Base-by-base conservation (phyloP, 495 filamentous ascomycete species). In the Aspergillus baeticus region DNA sequence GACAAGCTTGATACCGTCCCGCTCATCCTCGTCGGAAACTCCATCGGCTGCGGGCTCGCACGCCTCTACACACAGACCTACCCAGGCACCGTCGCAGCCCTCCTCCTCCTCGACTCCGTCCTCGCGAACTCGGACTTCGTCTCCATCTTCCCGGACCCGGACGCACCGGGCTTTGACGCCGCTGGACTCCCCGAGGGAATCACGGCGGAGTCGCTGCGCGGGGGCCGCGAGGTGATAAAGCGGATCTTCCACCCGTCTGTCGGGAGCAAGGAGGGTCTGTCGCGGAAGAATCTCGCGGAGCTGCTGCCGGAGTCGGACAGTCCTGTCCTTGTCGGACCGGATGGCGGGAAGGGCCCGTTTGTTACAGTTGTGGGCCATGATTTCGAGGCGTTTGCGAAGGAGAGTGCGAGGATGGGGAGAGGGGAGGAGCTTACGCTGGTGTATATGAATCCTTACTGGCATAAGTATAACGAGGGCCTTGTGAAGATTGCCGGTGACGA, bases 341-440 rank as follows among this genome's bases (percentile, higher is more conserved):
- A 51, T 0, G 75, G n/a, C n/a, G n/a, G 69, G 0, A 62, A 51
- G 17, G 64, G 69, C 0, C 80, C 82, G 4, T 72, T 64, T 47
- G 55, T 86, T 42, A 81, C 72, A 5, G 81, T 87, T 2, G 77
- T 86, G 2, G 84, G 83, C 0, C 84, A 87, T 66, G 85, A 86
- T 54, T 79, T 77, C 63, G 77, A 81, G 8, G 64, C 66, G 7
- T 87, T 88, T 63, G 81, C 78, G 0, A 65, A 69, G 68, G 21
- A 69, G 62, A 37, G 81, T 77, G 0, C 64, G 78, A 29, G 77
- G 4, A 69, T 73, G 69, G 66, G 72, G 2, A 72, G 74, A 17
- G 69, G 75, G 3, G 69, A 72, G 43, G 56, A 61, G 1, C 54
- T 83, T 47, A 77, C 77, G 13, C 77, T 81, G 63, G 62, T 61